A percentile compares a stretch with the other conserved stretches of the same genome.
These are phyloP conservation scores for Monosporascus cannonballus DNA, from an alignment of 2,329 filamentous ascomycete species.

Conservation along the genomic window DNA sequence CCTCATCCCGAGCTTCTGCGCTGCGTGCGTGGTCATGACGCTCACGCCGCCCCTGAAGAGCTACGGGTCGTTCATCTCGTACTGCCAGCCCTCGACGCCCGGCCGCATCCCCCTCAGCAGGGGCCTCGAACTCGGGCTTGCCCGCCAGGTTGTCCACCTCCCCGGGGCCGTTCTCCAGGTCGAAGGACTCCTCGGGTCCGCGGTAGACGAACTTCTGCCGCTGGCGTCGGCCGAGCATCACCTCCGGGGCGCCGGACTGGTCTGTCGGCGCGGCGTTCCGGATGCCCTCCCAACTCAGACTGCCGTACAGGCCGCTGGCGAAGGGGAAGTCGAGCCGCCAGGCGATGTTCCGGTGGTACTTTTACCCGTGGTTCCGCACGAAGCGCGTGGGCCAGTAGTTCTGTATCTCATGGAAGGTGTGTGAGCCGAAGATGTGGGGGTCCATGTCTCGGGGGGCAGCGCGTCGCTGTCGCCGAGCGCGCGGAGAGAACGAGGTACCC, in stretches of 20 bases:
- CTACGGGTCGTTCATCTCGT: conserved; percentile 22
- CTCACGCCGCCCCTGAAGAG: conserved; percentile 22
- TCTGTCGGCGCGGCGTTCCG: conserved; percentile 25
- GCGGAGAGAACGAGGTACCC: conserved; percentile 33
- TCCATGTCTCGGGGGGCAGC: conserved; percentile 14
- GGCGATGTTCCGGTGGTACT: conserved; percentile 45
- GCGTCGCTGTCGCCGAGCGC: conserved; percentile 20
- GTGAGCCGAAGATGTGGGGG: conserved; percentile 39
- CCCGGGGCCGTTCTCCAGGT: conserved; percentile 36
- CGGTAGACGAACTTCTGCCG: conserved; percentile 38
- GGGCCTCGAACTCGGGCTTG: conserved; percentile 17
- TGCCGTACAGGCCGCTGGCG: conserved; percentile 38
- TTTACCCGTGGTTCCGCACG: conserved; percentile 30
- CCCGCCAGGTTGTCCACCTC: conserved; percentile 38
- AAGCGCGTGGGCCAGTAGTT: conserved; percentile 46
- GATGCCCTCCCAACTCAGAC: conserved; percentile 37
- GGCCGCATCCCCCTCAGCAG: conserved; percentile 26
- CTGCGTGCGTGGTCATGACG: conserved; percentile 9
- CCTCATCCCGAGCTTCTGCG: conserved; percentile 17
- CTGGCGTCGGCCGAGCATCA: conserved; percentile 33
- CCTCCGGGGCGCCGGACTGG: not conserved
- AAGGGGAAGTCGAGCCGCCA: conserved; percentile 45
- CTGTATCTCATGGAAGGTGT: conserved; percentile 43
- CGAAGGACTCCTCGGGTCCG: conserved; percentile 38
- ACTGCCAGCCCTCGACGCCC: conserved; percentile 24